Conservation (phyloP, 495 filamentous ascomycete species). For the Terfezia claveryi region DNA sequence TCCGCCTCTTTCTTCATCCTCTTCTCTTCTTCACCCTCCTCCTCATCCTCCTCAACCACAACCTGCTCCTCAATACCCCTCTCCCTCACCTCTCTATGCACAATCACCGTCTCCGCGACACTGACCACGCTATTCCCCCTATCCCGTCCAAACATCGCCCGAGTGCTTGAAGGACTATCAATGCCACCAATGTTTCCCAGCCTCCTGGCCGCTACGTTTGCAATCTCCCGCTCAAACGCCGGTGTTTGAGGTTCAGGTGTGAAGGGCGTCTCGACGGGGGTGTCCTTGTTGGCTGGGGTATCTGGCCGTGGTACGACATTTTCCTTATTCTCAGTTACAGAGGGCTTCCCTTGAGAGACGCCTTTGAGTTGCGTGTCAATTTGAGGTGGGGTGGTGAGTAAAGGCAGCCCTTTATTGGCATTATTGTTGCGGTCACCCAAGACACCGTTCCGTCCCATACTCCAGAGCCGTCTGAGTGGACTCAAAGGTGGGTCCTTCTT, state of each 20-base stretch:
- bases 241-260: neutral
- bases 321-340: neutral
- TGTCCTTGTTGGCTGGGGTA: neutral
- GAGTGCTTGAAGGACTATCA: neutral
- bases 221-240: neutral
- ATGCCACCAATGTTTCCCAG: neutral
- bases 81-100: neutral
- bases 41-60: slow-evolving; percentile 14
- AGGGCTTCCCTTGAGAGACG: neutral
- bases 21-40: neutral
- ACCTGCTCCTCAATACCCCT: neutral
- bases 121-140: neutral
- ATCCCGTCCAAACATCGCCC: neutral
- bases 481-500: neutral
- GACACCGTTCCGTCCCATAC: neutral
- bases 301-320: neutral
- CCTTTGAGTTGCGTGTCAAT: neutral
- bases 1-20: neutral
- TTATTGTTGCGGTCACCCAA: neutral
- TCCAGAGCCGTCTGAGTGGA: neutral
- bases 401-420: neutral
- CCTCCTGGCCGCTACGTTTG: neutral
- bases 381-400: neutral
- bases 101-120: neutral
- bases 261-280: neutral